Evolutionary conservation across 1,139 yeast species (phyloP).

Genomic region (Yamadazyma triangularis): DNA sequence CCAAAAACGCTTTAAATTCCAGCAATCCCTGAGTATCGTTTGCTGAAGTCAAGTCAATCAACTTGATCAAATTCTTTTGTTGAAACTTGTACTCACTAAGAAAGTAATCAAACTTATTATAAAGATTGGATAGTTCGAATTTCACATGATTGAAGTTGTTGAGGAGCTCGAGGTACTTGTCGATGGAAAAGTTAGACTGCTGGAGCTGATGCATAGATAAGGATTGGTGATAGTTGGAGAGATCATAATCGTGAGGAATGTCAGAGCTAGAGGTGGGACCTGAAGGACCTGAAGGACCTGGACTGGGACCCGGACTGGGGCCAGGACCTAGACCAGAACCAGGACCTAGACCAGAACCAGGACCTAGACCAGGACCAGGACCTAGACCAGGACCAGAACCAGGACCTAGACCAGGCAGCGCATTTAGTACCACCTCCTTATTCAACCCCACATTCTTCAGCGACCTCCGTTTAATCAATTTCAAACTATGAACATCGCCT

Average conservation of each 20-base stretch:
- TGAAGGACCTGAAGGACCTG: conserved; percentile 5
- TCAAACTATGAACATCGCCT: conserved; percentile 57
- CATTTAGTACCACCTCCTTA: neutral
- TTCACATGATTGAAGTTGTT: conserved; percentile 13
- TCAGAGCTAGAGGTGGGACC: conserved; percentile 5
- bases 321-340: neutral
- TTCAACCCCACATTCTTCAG: neutral
- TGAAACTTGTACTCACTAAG: conserved; percentile 13
- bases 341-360: neutral
- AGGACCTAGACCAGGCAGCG: neutral
- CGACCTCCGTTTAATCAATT: conserved; percentile 55
- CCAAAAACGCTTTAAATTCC: conserved; percentile 10
- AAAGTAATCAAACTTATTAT: conserved; percentile 14
- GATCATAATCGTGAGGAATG: neutral
- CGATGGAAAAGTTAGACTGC: conserved; percentile 15
- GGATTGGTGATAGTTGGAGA: conserved; percentile 4
- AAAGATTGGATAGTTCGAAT: conserved; percentile 11
- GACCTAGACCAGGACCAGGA: neutral
- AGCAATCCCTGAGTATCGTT: conserved; percentile 10
- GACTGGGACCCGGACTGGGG: conserved; percentile 9
- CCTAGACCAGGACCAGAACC: neutral
- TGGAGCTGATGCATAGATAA: neutral
- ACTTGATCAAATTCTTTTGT: conserved; percentile 11
- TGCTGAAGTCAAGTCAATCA: conserved; percentile 11
- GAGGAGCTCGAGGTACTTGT: conserved; percentile 10